Percentiles rank a stretch among this genome's conserved stretches.
These are phyloP conservation scores for Pleurostoma richardsiae DNA, from an alignment of 2,329 filamentous ascomycete species.

Conservation along the genomic window DNA sequence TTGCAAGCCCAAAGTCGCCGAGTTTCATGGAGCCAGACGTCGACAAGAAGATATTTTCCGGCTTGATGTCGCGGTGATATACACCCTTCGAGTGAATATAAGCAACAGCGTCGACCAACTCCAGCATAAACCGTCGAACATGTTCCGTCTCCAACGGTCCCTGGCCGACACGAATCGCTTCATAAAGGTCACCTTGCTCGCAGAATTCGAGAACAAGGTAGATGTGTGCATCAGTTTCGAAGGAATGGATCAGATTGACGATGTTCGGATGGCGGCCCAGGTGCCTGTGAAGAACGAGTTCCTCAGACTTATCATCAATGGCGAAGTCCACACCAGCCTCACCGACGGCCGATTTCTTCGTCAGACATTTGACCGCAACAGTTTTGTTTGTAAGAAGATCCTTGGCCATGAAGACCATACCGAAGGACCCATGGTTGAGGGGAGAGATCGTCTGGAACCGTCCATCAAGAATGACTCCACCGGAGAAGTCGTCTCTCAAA, in stretches of 20 bases:
- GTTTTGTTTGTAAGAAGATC: constrained; percentile 71
- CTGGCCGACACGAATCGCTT: constrained; percentile 84
- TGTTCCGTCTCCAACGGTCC: constrained; percentile 94
- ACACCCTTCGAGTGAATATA: constrained; percentile 88
- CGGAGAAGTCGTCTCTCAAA: constrained; percentile 75
- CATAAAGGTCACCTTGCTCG: constrained; percentile 91
- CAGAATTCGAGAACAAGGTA: constrained; percentile 96
- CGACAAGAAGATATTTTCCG: constrained; percentile 96
- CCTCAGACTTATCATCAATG: constrained; percentile 78
- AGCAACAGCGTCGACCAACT: constrained; percentile 83
- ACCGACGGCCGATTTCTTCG: constrained; percentile 66
- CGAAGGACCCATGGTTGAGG: constrained; percentile 97
- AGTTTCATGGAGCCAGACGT: constrained; percentile 88
- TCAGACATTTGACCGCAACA: constrained; percentile 95
- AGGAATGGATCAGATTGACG: constrained; percentile 85
- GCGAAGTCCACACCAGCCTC: constrained; percentile 60
- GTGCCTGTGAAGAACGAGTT: constrained; percentile 72
- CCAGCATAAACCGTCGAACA: constrained; percentile 94
- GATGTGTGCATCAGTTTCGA: constrained; percentile 85
- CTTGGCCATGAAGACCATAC: constrained; percentile 93
- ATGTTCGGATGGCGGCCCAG: constrained; percentile 83
- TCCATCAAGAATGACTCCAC: constrained; percentile 76
- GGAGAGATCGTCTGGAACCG: constrained; percentile 89
- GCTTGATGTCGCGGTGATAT: constrained; percentile 98
- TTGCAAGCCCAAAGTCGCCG: constrained; percentile 92